Conservation (phyloP, 2,329 filamentous ascomycete species). For the Dryadomyces quercus-mongolicae region DNA sequence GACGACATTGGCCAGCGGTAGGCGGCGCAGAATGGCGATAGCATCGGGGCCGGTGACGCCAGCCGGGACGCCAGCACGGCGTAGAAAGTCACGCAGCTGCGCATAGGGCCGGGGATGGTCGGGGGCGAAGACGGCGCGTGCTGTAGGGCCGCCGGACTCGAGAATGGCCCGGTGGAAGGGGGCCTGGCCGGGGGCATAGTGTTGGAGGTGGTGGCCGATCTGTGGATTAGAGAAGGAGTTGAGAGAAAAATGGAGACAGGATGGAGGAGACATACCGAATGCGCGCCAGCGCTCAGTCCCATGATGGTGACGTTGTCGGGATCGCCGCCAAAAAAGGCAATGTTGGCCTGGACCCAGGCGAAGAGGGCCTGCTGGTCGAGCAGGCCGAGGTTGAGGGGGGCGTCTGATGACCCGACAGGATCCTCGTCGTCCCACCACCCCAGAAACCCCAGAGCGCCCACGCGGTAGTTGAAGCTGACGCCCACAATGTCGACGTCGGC, state of each 20-base stretch:
- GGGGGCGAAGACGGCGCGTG: slow-evolving; percentile 38
- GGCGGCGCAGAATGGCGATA: slow-evolving; percentile 35
- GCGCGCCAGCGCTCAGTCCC: slow-evolving; percentile 50
- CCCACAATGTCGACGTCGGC: slow-evolving; percentile 38
- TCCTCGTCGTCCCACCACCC: slow-evolving; percentile 17
- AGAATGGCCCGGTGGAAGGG: slow-evolving; percentile 42
- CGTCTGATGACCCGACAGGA: slow-evolving; percentile 18
- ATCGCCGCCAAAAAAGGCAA: slow-evolving; percentile 48
- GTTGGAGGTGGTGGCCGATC: slow-evolving; percentile 57
- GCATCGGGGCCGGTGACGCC: neutral
- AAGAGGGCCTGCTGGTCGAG: slow-evolving; percentile 48
- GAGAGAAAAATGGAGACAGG: slow-evolving; percentile 8
- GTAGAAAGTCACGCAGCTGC: slow-evolving; percentile 43
- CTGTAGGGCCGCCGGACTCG: slow-evolving; percentile 44
- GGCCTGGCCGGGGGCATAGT: slow-evolving; percentile 24
- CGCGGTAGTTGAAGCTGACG: slow-evolving; percentile 50
- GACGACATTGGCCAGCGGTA: slow-evolving; percentile 26
- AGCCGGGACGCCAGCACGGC: slow-evolving; percentile 30
- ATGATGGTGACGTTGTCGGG: slow-evolving; percentile 44
- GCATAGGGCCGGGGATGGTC: slow-evolving; percentile 43
- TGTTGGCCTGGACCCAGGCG: slow-evolving; percentile 49
- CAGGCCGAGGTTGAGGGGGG: slow-evolving; percentile 51
- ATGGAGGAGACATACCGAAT: slow-evolving; percentile 32
- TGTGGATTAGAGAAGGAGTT: slow-evolving; percentile 18
- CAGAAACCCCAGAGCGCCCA: slow-evolving; percentile 59